Conservation (phyloP, 768 basidiomycete species). For the Lentinus tigrinus region DNA sequence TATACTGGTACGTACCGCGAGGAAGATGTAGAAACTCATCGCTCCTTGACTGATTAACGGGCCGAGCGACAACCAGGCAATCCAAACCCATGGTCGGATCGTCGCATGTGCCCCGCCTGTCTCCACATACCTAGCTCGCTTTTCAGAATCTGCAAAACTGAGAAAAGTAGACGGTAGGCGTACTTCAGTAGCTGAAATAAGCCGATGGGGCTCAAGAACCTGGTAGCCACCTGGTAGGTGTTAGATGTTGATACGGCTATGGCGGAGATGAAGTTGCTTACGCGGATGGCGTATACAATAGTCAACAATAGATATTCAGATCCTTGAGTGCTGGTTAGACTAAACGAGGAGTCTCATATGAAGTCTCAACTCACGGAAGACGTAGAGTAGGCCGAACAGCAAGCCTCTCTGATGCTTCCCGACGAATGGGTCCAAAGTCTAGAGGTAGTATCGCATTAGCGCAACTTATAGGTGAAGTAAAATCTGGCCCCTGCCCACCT, state of each 20-base stretch:
- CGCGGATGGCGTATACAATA: background rate
- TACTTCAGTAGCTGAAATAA: conserved; percentile 37
- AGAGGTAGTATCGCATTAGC: conserved; percentile 2
- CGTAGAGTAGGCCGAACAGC: conserved; percentile 27
- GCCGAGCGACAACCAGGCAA: conserved; percentile 49
- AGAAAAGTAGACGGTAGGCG: background rate
- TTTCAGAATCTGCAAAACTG: background rate
- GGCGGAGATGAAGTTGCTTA: background rate
- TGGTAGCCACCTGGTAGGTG: no score
- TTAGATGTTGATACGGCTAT: no score
- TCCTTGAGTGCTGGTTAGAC: no score
- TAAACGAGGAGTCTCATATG: no score
- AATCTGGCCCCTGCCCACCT: conserved; percentile 19
- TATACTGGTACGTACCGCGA: background rate
- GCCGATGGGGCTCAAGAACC: background rate
- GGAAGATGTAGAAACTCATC: conserved; percentile 53
- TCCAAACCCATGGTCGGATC: conserved; percentile 73
- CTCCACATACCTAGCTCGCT: conserved; percentile 29
- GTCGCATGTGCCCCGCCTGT: conserved; percentile 43
- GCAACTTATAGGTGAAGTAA: background rate
- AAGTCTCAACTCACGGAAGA: conserved; percentile 7
- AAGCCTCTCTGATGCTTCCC: conserved; percentile 31
- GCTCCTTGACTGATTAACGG: conserved; percentile 41
- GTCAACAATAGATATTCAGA: background rate
- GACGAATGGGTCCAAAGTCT: conserved; percentile 34